These are phyloP conservation scores for Xylariaceae sp. DNA, from an alignment of 2,329 filamentous ascomycete genomes.

Conservation along the genomic window DNA sequence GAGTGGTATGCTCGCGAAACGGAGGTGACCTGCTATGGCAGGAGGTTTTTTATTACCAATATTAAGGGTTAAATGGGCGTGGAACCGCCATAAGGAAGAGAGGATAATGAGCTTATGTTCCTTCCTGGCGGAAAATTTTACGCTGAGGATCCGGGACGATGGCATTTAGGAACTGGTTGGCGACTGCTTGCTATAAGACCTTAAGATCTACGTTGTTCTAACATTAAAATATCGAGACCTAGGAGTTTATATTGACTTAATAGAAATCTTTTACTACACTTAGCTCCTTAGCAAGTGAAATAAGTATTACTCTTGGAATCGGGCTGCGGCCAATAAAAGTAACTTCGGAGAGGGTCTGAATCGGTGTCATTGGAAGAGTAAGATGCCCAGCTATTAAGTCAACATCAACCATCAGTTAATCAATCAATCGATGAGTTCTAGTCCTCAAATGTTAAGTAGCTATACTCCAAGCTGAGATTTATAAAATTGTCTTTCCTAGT, in stretches of 20 bases:
- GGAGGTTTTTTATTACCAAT: slow-evolving; percentile 13
- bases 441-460: too few relatives aligned
- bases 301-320: too few relatives aligned
- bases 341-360: too few relatives aligned
- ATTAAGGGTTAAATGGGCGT: slow-evolving; percentile 19
- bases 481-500: too few relatives aligned
- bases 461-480: too few relatives aligned
- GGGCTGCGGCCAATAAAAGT: too few relatives aligned
- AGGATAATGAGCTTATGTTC: slow-evolving; percentile 13
- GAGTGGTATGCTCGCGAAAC: slow-evolving; percentile 7
- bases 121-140: slow-evolving; percentile 15
- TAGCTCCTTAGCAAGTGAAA: too few relatives aligned
- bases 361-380: too few relatives aligned
- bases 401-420: too few relatives aligned
- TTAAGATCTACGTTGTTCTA: slow-evolving; percentile 15
- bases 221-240: neutral
- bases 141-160: slow-evolving; percentile 6
- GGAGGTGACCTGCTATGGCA: slow-evolving; percentile 15
- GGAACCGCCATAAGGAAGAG: slow-evolving; percentile 6
- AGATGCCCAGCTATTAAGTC: too few relatives aligned
- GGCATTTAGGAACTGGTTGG: slow-evolving; percentile 16
- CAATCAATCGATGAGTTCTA: too few relatives aligned
- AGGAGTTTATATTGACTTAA: slow-evolving; percentile 5
- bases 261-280: too few relatives aligned
- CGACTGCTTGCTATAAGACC: slow-evolving; percentile 20